Conservation (phyloP, 352 stramenopile genomes). For the Pythium diclinum region DNA sequence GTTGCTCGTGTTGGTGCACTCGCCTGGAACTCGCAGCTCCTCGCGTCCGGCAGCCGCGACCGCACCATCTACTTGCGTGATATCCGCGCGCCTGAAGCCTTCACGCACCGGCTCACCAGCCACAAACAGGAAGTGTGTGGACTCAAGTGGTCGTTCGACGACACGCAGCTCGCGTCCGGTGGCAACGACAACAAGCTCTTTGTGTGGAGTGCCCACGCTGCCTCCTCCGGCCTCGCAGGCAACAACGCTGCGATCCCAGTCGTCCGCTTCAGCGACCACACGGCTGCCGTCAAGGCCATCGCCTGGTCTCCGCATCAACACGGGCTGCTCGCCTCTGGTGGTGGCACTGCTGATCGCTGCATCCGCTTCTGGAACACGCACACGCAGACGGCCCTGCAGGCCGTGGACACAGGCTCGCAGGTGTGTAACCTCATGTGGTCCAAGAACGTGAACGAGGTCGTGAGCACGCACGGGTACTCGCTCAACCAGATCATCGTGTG, state of each 20-base stretch:
- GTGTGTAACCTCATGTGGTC: conserved; percentile 98
- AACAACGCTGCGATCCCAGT: conserved; percentile 56
- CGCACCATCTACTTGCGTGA: conserved; percentile 93
- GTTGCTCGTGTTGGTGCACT: conserved; percentile 91
- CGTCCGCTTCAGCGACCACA: conserved; percentile 94
- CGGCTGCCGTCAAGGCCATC: conserved; percentile 97
- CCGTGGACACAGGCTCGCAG: conserved; percentile 94
- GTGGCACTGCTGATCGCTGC: conserved; percentile 94
- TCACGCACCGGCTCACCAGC: conserved; percentile 52
- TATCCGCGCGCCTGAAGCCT: conserved; percentile 64
- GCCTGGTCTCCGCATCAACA: conserved; percentile 96
- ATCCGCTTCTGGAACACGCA: conserved; percentile 98
- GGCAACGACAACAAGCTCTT: conserved; percentile 99
- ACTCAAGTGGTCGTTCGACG: conserved; percentile 96
- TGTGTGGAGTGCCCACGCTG: conserved; percentile 90
- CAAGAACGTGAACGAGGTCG: conserved; percentile 96
- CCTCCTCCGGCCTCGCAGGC: conserved; percentile 29
- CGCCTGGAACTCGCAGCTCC: conserved; percentile 86
- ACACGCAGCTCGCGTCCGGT: conserved; percentile 88
- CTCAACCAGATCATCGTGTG: conserved; percentile 98
- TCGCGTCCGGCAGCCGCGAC: conserved; percentile 95
- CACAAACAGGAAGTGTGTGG: conserved; percentile 93
- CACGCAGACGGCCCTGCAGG: conserved; percentile 84
- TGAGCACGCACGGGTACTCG: conserved; percentile 98
- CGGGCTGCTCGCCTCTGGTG: conserved; percentile 93